Base-by-base conservation (phyloP, 1,284 basidiomycete genomes). In the Pseudomicrostroma phylloplanum region DNA sequence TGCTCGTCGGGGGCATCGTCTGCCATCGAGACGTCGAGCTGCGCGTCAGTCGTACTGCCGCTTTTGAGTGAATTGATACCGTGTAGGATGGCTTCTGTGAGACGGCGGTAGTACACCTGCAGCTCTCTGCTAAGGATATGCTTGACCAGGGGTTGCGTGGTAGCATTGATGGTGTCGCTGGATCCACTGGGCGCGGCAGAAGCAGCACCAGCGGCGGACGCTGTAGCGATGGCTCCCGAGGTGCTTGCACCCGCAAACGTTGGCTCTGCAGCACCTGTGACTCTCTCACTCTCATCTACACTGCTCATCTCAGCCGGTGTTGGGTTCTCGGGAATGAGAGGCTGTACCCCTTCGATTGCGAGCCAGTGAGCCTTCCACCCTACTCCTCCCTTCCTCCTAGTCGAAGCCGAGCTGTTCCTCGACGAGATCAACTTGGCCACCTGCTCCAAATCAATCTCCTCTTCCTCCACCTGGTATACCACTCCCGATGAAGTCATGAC, bases 321-420 rank as follows among this genome's bases (percentile, higher is more conserved):
- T 0, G 96, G 96, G 76, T 98, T 99, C 80, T 98, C 92, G 6
- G 92, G 91, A 49, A 96, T 90, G 17, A 93, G 86, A 0, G 96
- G 94, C 77, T 98, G 94, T 2, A 99, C 90, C 42, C 96, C 94
- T 77, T 99, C 94, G 25, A 98, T 91, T 0, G 94, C 93, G 23
- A 99, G 84, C 96, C 94, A 98, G 79, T 98, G 94, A 17, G 77
- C 76, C 36, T 72, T 71, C 77, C 77, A 79, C 2, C 77, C 77
- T 2, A 79, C 76, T 9, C 76, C 77, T 17, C 25, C 25, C 89
- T 58, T 88, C 86, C 39, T 94, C 9, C 39, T 1, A 46, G 36
- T 30, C 39, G 23, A 2, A n/a, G 55, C 43, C 12, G 54, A 41
- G 30, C 21, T 26, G 40, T 48, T n/a, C 43, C 43, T 17, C 51